Conservation (phyloP, 2,329 filamentous ascomycete species). For the Verticillium klebahnii region DNA sequence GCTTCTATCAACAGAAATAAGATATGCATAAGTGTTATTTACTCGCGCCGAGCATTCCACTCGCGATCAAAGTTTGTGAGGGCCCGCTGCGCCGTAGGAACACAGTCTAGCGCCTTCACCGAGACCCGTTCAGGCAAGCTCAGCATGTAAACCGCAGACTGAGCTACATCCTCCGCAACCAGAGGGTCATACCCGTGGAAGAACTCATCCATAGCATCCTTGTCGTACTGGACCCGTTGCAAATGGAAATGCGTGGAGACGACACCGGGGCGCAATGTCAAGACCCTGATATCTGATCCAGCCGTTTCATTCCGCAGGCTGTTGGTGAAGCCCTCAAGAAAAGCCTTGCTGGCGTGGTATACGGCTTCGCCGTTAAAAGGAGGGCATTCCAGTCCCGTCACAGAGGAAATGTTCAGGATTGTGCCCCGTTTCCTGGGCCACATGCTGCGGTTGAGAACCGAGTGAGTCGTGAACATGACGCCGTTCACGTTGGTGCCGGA, state of each 20-base stretch:
- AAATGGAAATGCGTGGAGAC: slow-evolving; percentile 44
- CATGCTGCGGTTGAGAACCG: slow-evolving; percentile 38
- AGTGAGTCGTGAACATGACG: slow-evolving; percentile 38
- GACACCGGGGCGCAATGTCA: slow-evolving; percentile 40
- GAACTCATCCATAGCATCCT: slow-evolving; percentile 28
- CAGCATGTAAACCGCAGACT: slow-evolving; percentile 37
- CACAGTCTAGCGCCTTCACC: slow-evolving; percentile 41
- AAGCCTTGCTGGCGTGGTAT: slow-evolving; percentile 42
- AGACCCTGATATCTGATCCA: slow-evolving; percentile 40
- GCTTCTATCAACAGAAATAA: no score
- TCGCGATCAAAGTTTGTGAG: background rate
- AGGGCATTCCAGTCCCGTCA: slow-evolving; percentile 40
- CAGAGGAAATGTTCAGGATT: slow-evolving; percentile 43
- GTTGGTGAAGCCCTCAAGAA: slow-evolving; percentile 44
- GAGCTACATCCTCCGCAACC: slow-evolving; percentile 35
- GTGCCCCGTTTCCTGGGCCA: slow-evolving; percentile 27
- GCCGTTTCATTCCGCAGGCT: slow-evolving; percentile 40
- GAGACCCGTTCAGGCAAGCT: slow-evolving; percentile 25
- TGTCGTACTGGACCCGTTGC: slow-evolving; percentile 37
- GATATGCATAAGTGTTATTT: background rate
- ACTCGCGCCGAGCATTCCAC: background rate
- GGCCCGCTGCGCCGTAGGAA: slow-evolving; percentile 25
- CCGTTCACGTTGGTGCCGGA: slow-evolving; percentile 43
- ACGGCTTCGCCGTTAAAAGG: slow-evolving; percentile 45
- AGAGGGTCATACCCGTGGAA: slow-evolving; percentile 29